Evolutionary conservation across 495 filamentous ascomycete genomes (phyloP).

Genomic region (Thermochaetoides thermophila): DNA sequence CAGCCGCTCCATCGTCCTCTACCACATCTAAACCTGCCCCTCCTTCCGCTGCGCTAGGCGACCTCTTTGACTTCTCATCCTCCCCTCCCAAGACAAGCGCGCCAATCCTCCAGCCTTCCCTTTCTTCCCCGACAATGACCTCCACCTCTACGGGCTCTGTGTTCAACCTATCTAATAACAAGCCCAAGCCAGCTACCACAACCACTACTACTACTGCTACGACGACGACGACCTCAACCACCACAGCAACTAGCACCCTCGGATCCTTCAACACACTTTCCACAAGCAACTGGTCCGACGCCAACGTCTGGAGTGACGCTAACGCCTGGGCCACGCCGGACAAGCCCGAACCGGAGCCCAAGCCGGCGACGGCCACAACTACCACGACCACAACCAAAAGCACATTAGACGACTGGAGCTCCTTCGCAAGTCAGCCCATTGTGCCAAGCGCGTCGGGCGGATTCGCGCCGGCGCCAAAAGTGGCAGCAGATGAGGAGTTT

Average conservation of each 20-base stretch:
- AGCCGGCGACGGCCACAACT: conserved; percentile 16
- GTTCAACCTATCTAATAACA: conserved; percentile 60
- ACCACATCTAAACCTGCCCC: conserved; percentile 26
- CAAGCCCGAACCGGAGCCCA: conserved; percentile 20
- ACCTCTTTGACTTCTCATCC: conserved; percentile 63
- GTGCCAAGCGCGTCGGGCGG: conserved; percentile 36
- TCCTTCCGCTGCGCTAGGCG: conserved; percentile 41
- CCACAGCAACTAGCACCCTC: conserved; percentile 11
- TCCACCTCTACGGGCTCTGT: conserved; percentile 42
- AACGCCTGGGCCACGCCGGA: conserved; percentile 42
- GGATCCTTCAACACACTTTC: conserved; percentile 22
- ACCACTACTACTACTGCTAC: conserved; percentile 14
- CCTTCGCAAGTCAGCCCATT: conserved; percentile 37
- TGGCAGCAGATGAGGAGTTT: conserved; percentile 80
- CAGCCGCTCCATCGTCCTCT: conserved; percentile 28
- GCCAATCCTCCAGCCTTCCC: conserved; percentile 24
- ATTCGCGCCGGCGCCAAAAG: conserved; percentile 48
- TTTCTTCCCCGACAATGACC: conserved; percentile 26
- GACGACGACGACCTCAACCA: conserved; percentile 9
- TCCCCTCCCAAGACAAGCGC: too few species aligned
- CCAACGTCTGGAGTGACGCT: conserved; percentile 39
- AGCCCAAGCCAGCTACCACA: conserved; percentile 32
- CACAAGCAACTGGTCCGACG: conserved; percentile 29
- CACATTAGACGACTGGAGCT: conserved; percentile 51
- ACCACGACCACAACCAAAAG: conserved; percentile 26